Conservation (phyloP, 495 filamentous ascomycete species). For the Trichoderma erinaceum region DNA sequence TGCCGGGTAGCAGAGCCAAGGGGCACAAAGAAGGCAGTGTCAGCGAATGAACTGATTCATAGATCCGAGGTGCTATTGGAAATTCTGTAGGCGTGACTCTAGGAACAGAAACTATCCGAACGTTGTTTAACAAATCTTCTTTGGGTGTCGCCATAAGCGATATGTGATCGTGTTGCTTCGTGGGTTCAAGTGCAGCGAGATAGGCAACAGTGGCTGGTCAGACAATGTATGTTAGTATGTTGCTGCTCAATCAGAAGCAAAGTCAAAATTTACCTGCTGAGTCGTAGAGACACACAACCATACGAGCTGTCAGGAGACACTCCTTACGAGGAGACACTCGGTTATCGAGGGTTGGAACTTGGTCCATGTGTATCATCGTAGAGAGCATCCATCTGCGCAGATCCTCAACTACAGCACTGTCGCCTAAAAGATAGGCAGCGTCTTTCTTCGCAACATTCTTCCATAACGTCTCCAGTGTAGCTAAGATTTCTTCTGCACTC, state of each 20-base stretch:
- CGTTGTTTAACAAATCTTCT: slow-evolving; percentile 31
- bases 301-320: slow-evolving; percentile 18
- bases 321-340: not conserved
- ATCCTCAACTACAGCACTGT: not conserved
- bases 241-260: not conserved
- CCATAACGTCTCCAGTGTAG: not conserved
- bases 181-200: slow-evolving; percentile 32
- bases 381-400: slow-evolving; percentile 36
- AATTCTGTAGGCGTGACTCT: slow-evolving; percentile 26
- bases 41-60: slow-evolving; percentile 30
- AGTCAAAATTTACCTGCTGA: slow-evolving; percentile 28
- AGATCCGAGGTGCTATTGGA: slow-evolving; percentile 31
- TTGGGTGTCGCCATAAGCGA: slow-evolving; percentile 23
- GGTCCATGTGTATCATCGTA: slow-evolving; percentile 26
- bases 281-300: slow-evolving; percentile 39
- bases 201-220: slow-evolving; percentile 35
- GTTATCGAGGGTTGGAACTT: not conserved
- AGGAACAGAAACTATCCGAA: slow-evolving; percentile 31
- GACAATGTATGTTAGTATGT: slow-evolving; percentile 15
- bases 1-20: not conserved
- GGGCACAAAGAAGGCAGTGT: slow-evolving; percentile 29
- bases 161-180: slow-evolving; percentile 29
- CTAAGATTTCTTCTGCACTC: not conserved
- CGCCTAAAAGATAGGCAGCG: not conserved
- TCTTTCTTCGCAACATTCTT: slow-evolving; percentile 25